Conservation (phyloP, 169 alveolate genomes). For the Cryptosporidium viatorum region DNA sequence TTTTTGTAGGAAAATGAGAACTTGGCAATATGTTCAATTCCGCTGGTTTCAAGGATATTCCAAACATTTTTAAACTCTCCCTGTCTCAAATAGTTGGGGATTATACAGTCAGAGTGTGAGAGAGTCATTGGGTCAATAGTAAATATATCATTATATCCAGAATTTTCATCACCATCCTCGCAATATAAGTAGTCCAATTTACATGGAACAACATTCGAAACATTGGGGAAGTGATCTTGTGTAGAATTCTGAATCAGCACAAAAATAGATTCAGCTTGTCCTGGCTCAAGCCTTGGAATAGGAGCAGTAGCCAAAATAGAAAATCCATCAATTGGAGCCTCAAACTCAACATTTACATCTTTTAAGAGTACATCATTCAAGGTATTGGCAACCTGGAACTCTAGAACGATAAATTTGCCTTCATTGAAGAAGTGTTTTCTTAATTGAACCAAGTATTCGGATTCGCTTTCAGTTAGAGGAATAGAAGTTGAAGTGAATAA, state of each 20-base stretch:
- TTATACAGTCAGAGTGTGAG: conserved; percentile 78
- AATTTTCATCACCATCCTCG: conserved; percentile 74
- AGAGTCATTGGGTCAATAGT: conserved; percentile 78
- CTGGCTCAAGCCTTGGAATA: conserved; percentile 51
- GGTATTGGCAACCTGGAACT: conserved; percentile 85
- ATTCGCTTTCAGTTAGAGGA: conserved; percentile 86
- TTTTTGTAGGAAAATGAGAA: conserved; percentile 79
- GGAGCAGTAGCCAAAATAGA: conserved; percentile 68
- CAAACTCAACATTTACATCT: conserved; percentile 77
- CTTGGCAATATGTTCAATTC: conserved; percentile 78
- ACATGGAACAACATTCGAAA: conserved; percentile 59
- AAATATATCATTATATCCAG: conserved; percentile 79
- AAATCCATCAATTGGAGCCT: conserved; percentile 35
- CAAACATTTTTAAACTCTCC: conserved; percentile 80
- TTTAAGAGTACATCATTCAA: conserved; percentile 77
- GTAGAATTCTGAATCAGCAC: conserved; percentile 46
- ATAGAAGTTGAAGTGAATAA: conserved; percentile 74
- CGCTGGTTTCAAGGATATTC: conserved; percentile 73
- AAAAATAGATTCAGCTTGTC: conserved; percentile 74
- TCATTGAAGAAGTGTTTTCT: conserved; percentile 78
- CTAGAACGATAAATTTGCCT: conserved; percentile 77
- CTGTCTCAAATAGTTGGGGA: conserved; percentile 74
- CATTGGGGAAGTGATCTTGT: conserved; percentile 39
- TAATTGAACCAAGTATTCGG: conserved; percentile 84
- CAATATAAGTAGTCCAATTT: conserved; percentile 76